Evolutionary conservation across 306 rosid genomes (phyloP).

Genomic region (Quercus gilva): DNA sequence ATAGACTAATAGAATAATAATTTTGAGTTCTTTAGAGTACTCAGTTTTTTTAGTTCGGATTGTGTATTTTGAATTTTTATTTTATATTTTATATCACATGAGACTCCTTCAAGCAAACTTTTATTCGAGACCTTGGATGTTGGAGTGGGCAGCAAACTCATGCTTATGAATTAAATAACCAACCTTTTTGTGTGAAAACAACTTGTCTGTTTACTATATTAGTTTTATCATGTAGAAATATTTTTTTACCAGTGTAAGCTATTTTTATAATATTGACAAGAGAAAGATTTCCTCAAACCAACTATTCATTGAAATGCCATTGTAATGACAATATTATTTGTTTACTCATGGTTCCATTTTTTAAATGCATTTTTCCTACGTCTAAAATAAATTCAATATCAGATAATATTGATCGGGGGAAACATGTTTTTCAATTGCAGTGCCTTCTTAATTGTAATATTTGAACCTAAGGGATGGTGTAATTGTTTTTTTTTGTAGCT

Average conservation of each 20-base stretch:
- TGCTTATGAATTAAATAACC: neutral
- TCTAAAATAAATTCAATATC: conserved; percentile 4
- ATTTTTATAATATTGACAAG: neutral
- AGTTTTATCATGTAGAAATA: neutral
- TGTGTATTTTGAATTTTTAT: neutral
- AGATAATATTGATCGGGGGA: neutral
- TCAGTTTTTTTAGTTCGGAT: neutral
- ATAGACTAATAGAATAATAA: neutral
- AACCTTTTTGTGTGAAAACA: neutral
- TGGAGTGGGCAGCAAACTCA: neutral
- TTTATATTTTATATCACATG: neutral
- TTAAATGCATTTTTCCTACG: neutral
- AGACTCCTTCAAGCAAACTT: neutral
- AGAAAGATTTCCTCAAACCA: neutral
- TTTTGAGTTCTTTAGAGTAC: neutral
- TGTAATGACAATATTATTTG: neutral
- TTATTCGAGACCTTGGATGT: neutral
- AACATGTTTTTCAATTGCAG: neutral
- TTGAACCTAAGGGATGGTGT: conserved; percentile 22
- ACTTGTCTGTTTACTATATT: neutral
- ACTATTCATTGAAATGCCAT: neutral
- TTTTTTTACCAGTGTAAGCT: neutral
- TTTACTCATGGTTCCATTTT: neutral
- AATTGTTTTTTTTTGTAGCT: conserved; percentile 52
- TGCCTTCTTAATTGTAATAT: conserved; percentile 4